phyloP scores from a whole-genome alignment of 257 asterid genomes.

The Nyctanthes arbortristis region DNA sequence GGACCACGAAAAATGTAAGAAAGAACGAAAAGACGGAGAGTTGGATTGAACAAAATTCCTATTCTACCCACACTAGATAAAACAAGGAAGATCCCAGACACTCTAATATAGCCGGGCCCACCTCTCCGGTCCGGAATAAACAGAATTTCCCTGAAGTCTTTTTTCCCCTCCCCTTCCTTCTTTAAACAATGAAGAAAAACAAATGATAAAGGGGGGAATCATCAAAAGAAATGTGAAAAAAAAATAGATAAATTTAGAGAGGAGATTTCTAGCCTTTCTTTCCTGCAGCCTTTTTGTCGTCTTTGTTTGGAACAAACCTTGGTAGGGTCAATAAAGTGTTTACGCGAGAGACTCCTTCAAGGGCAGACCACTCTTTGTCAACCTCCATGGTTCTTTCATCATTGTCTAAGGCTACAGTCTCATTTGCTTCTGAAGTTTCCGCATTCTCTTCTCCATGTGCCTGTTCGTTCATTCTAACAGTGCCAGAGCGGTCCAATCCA shows the following conservation, averaged over 20 bases:
- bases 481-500: slow-evolving; percentile 26
- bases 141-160: slow-evolving; percentile 12
- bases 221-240: slow-evolving; percentile 1
- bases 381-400: slow-evolving; percentile 24
- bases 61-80: slow-evolving; percentile 26
- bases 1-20: slow-evolving; percentile 1
- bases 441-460: slow-evolving; percentile 9
- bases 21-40: slow-evolving; percentile 11
- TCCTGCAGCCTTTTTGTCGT: slow-evolving; percentile 27
- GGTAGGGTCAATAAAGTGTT: slow-evolving; percentile 46
- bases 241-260: not conserved
- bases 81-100: slow-evolving; percentile 30
- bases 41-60: slow-evolving; percentile 34
- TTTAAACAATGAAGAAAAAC: slow-evolving; percentile 4
- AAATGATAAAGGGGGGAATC: not conserved
- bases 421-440: slow-evolving; percentile 12
- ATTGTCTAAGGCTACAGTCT: slow-evolving; percentile 22
- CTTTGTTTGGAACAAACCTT: slow-evolving; percentile 35
- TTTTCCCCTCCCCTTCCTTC: not conserved
- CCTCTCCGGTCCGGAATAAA: slow-evolving; percentile 26
- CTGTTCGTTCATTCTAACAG: slow-evolving; percentile 22
- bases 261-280: slow-evolving; percentile 21
- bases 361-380: slow-evolving; percentile 34
- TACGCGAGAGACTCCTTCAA: slow-evolving; percentile 43
- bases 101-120: slow-evolving; percentile 42